Evolutionary conservation across 805 yeast genomes (phyloP), one percentile per base, ranked within the genome.

Genomic region (Candida sithepensis): DNA sequence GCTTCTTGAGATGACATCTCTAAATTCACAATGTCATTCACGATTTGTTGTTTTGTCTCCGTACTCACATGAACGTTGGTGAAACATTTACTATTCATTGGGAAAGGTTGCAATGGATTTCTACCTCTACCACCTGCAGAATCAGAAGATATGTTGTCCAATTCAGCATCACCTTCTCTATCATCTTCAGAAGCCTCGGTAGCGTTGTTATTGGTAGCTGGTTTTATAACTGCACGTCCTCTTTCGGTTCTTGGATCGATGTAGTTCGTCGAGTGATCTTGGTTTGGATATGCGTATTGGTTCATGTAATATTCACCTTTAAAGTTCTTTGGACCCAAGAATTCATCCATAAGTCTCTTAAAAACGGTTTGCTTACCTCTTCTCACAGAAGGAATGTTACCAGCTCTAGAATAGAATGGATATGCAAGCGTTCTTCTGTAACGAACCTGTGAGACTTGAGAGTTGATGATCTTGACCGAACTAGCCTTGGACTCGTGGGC

Each of bases 291-390:
- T 58, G 76, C 81, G 66, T 88, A 85, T 63, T 84, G 88, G 74
- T 89, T 91, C 61, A 80, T 68, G 52, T 75, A 74, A 65, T 88
- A 87, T 55, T 88, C 89, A 18, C 96, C 96, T 65, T 85, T 84
- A 68, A 80, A 80, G 67, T 88, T 89, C 64, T 75, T 79, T 34
- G 92, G 92, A 2, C 97, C 97, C 47, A 90, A 70, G 69, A 88
- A 90, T 54, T 76, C 79, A 55, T 81, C 79, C 78, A 89, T 71
- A 36, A 81, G 80, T 63, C 79, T 74, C 58, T 78, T 79, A 61
- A 85, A 73, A 49, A 77, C 78, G 8, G 86, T 75, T 53, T 64
- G 68, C 44, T 72, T 75, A 50, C 65, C 61, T 54, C 65, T 49
- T 46, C 64, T 55, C 20, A 62, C 46, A 22, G 66, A 65, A 30